Evolutionary conservation across 805 yeast genomes (phyloP), one percentile per base, ranked within the genome.

Genomic region (Maudiozyma pseudohumilis): DNA sequence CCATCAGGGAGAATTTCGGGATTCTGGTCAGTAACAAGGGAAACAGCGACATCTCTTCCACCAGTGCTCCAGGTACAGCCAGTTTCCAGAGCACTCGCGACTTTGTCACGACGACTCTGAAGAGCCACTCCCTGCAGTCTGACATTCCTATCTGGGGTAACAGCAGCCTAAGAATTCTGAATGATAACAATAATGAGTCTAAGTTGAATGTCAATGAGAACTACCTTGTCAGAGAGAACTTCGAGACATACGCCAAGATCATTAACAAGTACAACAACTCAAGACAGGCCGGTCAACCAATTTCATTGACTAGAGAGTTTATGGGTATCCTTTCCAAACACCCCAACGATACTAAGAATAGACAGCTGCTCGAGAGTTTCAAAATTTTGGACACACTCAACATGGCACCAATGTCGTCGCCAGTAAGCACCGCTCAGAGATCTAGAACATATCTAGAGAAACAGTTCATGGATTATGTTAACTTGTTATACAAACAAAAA

Each of bases 401-500:
- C 24, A 13, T 22, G n/a, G 4, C 9, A 19, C 10, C n/a, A 5
- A 6, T 7, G 6, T 18, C 8, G 16, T 4, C 32, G 11, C 29
- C 35, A 36, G 64, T 64, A 34, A 58, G 62, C 40, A 69, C 81
- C 28, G 71, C 75, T 3, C 47, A 56, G 11, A 77, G 73, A 41
- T 71, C 92, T 12, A 74, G 72, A 48, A 47, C 56, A 10, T 79
- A 72, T 49, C 65, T 89, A 44, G 94, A 92, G 55, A 55, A 59
- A 8, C 96, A 89, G 59, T 89, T 87, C 60, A 72, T 74, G 50
- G 79, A 74, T 31, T 76, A 79, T 55, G 74, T 87, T 43, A 85
- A 83, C 49, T 74, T 71, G 32, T 61, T 83, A 45, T 76, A 76
- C 60, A 55, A 69, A 43, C 47, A 49, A 50, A 72, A 66, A 29